Percentiles rank a stretch among this genome's conserved stretches.
Evolutionary conservation across 257 asterid species (phyloP).

Genomic region (Capsicum pubescens): DNA sequence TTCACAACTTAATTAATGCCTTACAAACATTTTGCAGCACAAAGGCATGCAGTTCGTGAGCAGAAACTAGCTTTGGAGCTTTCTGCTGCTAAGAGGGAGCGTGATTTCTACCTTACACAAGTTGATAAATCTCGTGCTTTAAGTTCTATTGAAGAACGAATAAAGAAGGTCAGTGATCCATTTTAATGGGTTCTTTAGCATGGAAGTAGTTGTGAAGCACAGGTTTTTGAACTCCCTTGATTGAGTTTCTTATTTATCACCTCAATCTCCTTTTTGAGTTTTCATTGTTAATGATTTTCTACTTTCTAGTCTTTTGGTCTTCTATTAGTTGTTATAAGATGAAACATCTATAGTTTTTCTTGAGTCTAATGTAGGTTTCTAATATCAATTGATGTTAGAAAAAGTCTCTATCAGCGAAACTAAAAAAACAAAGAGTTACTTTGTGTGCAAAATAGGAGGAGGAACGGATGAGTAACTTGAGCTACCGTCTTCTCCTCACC

Average conservation of each 20-base stretch:
- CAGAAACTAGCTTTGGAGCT: slow-evolving; percentile 77
- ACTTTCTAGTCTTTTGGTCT: no score
- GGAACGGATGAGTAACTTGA: neutral
- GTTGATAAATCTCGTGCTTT: slow-evolving; percentile 77
- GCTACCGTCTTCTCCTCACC: neutral
- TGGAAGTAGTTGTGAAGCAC: neutral
- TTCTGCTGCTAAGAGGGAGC: slow-evolving; percentile 82
- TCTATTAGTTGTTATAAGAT: neutral
- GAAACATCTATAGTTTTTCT: neutral
- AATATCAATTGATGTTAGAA: slow-evolving; percentile 7
- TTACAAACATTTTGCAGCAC: slow-evolving; percentile 52
- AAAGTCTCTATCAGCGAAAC: neutral
- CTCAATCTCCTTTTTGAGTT: neutral
- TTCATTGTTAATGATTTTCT: neutral
- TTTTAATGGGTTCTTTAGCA: neutral
- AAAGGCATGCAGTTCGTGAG: slow-evolving; percentile 73
- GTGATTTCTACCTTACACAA: slow-evolving; percentile 79
- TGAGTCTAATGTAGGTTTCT: neutral
- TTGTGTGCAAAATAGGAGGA: neutral
- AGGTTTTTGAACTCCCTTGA: neutral
- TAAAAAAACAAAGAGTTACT: neutral
- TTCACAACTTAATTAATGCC: slow-evolving; percentile 31
- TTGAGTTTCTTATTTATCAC: neutral
- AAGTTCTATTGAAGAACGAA: slow-evolving; percentile 66
- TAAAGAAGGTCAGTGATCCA: slow-evolving; percentile 64